Conservation (phyloP, 306 rosid genomes). For the Cicer bijugum region DNA sequence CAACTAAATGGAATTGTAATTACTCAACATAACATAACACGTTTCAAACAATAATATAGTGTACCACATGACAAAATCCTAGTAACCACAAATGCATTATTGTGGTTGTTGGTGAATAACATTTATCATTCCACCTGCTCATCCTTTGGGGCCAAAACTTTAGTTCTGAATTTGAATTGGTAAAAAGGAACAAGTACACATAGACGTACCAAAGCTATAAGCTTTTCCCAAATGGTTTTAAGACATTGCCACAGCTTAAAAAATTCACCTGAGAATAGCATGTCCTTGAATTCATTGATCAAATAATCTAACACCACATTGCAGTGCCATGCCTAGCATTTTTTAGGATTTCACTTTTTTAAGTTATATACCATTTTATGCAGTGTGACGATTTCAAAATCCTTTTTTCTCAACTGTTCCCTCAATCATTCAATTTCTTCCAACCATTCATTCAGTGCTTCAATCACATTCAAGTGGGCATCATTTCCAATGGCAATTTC, state of each 20-base stretch:
- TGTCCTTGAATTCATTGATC: neutral
- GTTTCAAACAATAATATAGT: neutral
- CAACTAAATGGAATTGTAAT: no score
- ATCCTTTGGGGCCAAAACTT: neutral
- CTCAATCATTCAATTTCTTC: conserved; percentile 55
- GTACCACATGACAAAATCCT: neutral
- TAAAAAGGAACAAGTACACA: neutral
- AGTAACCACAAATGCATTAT: neutral
- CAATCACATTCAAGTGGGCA: conserved; percentile 38
- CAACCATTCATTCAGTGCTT: conserved; percentile 49
- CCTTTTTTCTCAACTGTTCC: conserved; percentile 55
- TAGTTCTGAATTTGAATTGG: neutral
- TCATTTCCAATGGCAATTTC: conserved; percentile 3
- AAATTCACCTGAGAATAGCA: neutral
- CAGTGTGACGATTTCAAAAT: conserved; percentile 52
- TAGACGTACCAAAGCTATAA: neutral
- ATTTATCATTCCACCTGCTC: neutral
- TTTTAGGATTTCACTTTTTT: neutral
- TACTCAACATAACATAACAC: neutral
- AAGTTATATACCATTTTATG: conserved; percentile 48
- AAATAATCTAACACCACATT: neutral
- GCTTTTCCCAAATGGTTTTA: neutral
- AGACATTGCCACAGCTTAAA: neutral
- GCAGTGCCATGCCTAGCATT: neutral
- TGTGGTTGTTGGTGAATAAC: neutral